Evolutionary conservation across 306 rosid species (phyloP).

Genomic region (Purshia tridentata): DNA sequence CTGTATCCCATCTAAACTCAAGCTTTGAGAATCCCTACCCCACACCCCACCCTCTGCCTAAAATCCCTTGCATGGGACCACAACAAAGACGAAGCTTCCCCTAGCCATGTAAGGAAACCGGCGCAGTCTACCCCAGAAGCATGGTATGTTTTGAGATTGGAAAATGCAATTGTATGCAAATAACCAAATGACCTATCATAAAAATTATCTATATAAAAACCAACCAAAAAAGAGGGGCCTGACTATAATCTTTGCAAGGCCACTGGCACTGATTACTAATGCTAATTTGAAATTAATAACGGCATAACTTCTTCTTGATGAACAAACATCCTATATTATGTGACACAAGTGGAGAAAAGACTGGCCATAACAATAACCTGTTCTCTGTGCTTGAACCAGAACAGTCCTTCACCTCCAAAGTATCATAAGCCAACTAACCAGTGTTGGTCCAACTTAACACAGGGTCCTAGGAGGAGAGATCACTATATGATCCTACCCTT

Average conservation of each 20-base stretch:
- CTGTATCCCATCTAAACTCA: neutral
- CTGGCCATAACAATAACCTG: conserved; percentile 2
- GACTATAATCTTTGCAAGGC: neutral
- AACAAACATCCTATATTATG: neutral
- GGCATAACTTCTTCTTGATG: neutral
- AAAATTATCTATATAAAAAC: neutral
- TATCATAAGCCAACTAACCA: neutral
- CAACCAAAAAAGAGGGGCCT: neutral
- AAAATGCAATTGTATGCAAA: neutral
- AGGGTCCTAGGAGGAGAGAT: neutral
- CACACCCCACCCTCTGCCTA: conserved; percentile 2
- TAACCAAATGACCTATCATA: neutral
- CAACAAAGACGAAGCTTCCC: neutral
- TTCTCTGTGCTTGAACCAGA: neutral
- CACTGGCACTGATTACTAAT: neutral
- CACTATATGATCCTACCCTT: neutral
- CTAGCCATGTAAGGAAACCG: neutral
- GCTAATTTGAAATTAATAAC: neutral
- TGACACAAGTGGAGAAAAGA: neutral
- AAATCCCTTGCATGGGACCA: conserved; percentile 2
- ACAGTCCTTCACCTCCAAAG: neutral
- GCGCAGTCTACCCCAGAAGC: neutral
- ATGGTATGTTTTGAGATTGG: neutral
- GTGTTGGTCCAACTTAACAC: neutral
- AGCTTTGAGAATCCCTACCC: neutral